Conservation (phyloP, 2,329 filamentous ascomycete species). For the Cladosporium sphaerospermum region DNA sequence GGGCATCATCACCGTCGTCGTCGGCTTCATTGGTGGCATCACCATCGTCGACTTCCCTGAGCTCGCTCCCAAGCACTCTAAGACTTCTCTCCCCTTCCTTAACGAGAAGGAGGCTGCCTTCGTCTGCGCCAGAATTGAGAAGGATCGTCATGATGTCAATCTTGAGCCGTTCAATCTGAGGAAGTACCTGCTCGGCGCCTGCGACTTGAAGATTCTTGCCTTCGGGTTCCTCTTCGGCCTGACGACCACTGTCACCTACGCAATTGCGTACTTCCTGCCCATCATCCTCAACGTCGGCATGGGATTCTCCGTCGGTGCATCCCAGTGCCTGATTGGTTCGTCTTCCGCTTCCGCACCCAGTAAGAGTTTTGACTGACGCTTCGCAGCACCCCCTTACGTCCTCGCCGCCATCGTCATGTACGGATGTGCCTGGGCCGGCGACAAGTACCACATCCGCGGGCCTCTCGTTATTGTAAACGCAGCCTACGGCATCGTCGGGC, state of each 20-base stretch:
- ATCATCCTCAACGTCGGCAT: conserved; percentile 32
- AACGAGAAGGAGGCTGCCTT: conserved; percentile 42
- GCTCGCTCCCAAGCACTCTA: conserved; percentile 34
- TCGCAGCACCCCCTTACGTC: conserved; percentile 27
- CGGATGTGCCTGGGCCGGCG: conserved; percentile 24
- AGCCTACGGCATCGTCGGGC: conserved; percentile 27
- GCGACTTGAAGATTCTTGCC: conserved; percentile 50
- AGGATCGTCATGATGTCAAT: conserved; percentile 48
- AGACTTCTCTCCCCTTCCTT: conserved; percentile 36
- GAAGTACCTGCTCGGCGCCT: conserved; percentile 28
- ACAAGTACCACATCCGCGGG: conserved; percentile 31
- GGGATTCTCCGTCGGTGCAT: conserved; percentile 26
- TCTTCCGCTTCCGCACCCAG: neutral
- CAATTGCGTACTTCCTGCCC: conserved; percentile 32
- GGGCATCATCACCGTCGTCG: conserved; percentile 32
- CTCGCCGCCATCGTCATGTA: conserved; percentile 32
- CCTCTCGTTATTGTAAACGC: conserved; percentile 32
- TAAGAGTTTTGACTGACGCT: neutral
- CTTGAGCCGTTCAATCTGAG: conserved; percentile 42
- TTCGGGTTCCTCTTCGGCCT: conserved; percentile 52
- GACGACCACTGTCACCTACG: conserved; percentile 48
- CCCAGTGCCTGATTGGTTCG: conserved; percentile 27
- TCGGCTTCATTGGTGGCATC: conserved; percentile 37
- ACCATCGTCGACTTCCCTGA: conserved; percentile 40
- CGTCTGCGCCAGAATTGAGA: conserved; percentile 46